Percentiles rank a stretch among this genome's conserved stretches.
These are phyloP conservation scores for Chlamydomonas sphaeroides DNA, from an alignment of 139 green algal genomes.

Conservation along the genomic window DNA sequence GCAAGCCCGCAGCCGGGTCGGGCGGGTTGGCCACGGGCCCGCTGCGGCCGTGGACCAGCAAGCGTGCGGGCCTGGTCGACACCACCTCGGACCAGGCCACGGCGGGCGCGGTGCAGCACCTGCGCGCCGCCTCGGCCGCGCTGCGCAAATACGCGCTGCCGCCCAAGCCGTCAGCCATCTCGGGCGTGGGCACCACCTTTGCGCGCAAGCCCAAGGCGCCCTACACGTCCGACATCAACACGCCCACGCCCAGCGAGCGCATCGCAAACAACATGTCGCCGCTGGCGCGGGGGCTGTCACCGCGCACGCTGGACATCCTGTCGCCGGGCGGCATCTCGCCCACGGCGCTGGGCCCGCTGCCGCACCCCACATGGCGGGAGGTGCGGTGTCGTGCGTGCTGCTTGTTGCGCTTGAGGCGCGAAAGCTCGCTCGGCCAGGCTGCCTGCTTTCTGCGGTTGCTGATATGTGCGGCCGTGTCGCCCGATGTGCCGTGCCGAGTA, in stretches of 20 bases:
- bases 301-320: slow-evolving; percentile 52
- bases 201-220: slow-evolving; percentile 48
- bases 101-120: slow-evolving; percentile 30
- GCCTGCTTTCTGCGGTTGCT: no score
- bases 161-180: slow-evolving; percentile 26
- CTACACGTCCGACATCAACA: slow-evolving; percentile 42
- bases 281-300: slow-evolving; percentile 44
- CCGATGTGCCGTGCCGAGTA: no score
- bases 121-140: slow-evolving; percentile 36
- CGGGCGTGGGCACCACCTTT: slow-evolving; percentile 42
- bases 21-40: neutral
- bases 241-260: slow-evolving; percentile 53
- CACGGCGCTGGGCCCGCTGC: slow-evolving; percentile 38
- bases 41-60: slow-evolving; percentile 27
- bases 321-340: slow-evolving; percentile 50
- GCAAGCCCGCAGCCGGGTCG: no score
- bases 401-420: no score
- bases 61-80: slow-evolving; percentile 25
- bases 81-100: slow-evolving; percentile 26
- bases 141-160: slow-evolving; percentile 46
- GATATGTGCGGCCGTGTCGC: no score
- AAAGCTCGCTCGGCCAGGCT: neutral
- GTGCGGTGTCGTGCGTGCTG: neutral
- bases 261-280: slow-evolving; percentile 61
- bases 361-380: slow-evolving; percentile 24